A percentile compares a stretch with the other conserved stretches of the same genome.
phyloP scores from a whole-genome alignment of 345 rosid species.

The Cardamine occulta region DNA sequence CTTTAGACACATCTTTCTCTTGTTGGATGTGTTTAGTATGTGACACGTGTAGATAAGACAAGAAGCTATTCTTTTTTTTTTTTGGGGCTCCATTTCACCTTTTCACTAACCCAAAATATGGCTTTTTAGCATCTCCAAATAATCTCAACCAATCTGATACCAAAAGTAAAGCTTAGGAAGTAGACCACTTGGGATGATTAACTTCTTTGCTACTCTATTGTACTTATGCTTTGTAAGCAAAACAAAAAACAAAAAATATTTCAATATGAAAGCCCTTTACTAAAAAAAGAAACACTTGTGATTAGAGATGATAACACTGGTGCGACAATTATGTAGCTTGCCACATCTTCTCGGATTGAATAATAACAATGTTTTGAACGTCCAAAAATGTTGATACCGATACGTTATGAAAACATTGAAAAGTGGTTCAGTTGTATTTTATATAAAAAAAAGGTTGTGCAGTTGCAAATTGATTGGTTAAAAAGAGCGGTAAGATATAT shows the following conservation, averaged over 20 bases:
- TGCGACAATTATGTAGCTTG: neutral
- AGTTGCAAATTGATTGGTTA: neutral
- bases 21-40: slow-evolving; percentile 24
- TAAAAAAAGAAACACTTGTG: no score
- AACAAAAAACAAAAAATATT: no score
- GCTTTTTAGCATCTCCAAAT: neutral
- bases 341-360: neutral
- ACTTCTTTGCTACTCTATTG: neutral
- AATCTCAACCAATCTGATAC: neutral
- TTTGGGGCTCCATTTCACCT: neutral
- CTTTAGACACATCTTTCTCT: slow-evolving; percentile 39
- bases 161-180: neutral
- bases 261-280: no score
- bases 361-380: neutral
- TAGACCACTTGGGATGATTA: neutral
- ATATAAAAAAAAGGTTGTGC: neutral
- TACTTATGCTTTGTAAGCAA: no score
- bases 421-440: neutral
- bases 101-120: neutral
- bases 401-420: neutral
- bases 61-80: neutral
- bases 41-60: slow-evolving; percentile 30
- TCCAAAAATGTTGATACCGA: neutral
- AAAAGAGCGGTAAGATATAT: neutral
- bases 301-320: no score